Percentiles rank a stretch among this genome's conserved stretches.
These are phyloP conservation scores for Didymella pomorum DNA, from an alignment of 2,329 filamentous ascomycete genomes.

Conservation along the genomic window DNA sequence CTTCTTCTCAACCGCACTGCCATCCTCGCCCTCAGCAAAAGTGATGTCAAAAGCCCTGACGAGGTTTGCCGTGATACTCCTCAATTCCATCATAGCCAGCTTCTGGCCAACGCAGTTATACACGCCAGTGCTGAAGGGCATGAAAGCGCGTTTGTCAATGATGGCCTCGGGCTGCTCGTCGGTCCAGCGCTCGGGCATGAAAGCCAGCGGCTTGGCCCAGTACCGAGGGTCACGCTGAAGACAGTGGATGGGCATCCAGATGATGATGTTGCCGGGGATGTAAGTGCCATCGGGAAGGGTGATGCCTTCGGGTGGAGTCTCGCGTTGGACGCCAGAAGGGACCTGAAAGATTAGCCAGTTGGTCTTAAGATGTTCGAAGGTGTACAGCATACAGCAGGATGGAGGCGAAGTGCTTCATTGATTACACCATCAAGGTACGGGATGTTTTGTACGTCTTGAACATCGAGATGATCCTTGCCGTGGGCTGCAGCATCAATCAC, in stretches of 20 bases:
- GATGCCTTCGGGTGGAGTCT: constrained; percentile 45
- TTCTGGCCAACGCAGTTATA: constrained; percentile 76
- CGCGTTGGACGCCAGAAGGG: constrained; percentile 42
- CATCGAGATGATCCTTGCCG: constrained; percentile 35
- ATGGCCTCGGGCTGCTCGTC: constrained; percentile 31
- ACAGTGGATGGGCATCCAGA: constrained; percentile 44
- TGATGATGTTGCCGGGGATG: constrained; percentile 40
- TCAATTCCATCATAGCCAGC: constrained; percentile 71
- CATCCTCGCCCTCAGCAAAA: constrained; percentile 40
- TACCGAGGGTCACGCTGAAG: constrained; percentile 43
- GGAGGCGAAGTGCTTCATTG: constrained; percentile 42
- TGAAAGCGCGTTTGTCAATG: constrained; percentile 65
- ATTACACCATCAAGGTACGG: constrained; percentile 44
- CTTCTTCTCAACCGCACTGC: constrained; percentile 25
- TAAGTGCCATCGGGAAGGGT: constrained; percentile 40
- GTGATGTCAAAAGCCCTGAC: constrained; percentile 67
- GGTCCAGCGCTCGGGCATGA: constrained; percentile 46
- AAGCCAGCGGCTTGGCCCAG: constrained; percentile 33
- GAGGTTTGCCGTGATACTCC: constrained; percentile 66
- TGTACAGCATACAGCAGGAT: constrained; percentile 34
- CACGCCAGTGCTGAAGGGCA: constrained; percentile 72
- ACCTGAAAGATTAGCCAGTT: constrained; percentile 30
- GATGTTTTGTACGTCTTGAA: constrained; percentile 36
- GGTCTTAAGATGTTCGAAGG: neutral
- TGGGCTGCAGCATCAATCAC: constrained; percentile 28